Evolutionary conservation across 192 early-diverging fungal genomes (phyloP), one percentile per base, ranked within the genome.

Genomic region (Mortierella hygrophila): DNA sequence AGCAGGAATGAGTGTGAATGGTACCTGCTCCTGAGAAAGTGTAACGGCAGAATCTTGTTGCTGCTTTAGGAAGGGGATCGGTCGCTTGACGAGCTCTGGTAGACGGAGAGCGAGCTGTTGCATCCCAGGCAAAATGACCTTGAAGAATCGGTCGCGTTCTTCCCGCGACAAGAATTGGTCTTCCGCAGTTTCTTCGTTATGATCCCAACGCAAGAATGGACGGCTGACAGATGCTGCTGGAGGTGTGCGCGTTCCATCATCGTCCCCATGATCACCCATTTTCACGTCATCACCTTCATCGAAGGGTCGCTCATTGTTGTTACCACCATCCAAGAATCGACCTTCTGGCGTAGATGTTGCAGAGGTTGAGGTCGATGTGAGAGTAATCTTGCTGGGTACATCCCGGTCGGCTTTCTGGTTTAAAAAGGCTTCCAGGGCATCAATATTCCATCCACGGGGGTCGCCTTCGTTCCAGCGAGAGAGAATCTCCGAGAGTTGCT

Each of bases 21-120:
- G 16, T 80, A 86, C 84, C 76, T 86, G 84, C 63, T 86, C 84
- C 32, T 86, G 84, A 29, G 79, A 77, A 4, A 86, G 79, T 21
- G 84, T 86, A 42, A 86, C 49, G 20, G 81, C 81, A 23, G 81
- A 76, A 23, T 82, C 81, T 6, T 77, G 44, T 35, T 83, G 82
- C 20, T 78, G 76, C 29, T 83, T 78, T 40, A 83, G 18, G 35
- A 83, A 73, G 15, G 82, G 82, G 20, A 83, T 83, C 13, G 82
- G 82, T 29, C 78, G 80, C 49, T 77, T 86, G 63, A 86, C 69
- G 1, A 86, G 79, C 52, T 86, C 84, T 37, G 84, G 84, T 23
- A 86, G 29, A 29, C 74, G 78, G 5, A 86, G 68, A 11, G 79
- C 84, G 20, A 86, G 76, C 3, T 44, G 65, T n/a, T 86, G 84